phyloP scores from a whole-genome alignment of 306 rosid genomes.

The Lotus japonicus region DNA sequence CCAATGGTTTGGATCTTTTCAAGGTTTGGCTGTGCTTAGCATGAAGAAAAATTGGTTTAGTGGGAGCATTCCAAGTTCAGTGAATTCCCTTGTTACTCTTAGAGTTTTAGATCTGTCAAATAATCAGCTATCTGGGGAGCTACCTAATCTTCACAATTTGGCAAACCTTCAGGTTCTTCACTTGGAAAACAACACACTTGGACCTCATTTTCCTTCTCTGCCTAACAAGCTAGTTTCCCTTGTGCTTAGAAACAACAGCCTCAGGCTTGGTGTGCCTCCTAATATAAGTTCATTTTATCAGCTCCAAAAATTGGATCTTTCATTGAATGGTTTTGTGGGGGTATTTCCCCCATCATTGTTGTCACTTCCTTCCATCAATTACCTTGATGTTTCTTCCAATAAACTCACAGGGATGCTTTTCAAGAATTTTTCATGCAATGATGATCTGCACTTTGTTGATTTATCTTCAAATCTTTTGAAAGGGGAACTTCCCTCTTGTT shows the following conservation, averaged over 20 bases:
- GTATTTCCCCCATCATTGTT: slow-evolving; percentile 56
- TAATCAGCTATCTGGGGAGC: slow-evolving; percentile 57
- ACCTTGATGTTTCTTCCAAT: slow-evolving; percentile 69
- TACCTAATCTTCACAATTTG: slow-evolving; percentile 59
- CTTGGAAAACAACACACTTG: slow-evolving; percentile 59
- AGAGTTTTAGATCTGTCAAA: slow-evolving; percentile 65
- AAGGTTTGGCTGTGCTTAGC: slow-evolving; percentile 63
- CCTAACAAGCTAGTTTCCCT: slow-evolving; percentile 53
- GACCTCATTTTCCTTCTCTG: slow-evolving; percentile 71
- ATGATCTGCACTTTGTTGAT: slow-evolving; percentile 61
- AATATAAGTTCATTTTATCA: slow-evolving; percentile 42
- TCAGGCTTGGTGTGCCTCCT: slow-evolving; percentile 52
- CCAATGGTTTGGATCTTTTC: slow-evolving; percentile 46
- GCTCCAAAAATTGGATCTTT: slow-evolving; percentile 76
- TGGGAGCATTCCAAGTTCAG: slow-evolving; percentile 64
- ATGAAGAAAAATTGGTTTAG: slow-evolving; percentile 49
- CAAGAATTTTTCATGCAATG: slow-evolving; percentile 54
- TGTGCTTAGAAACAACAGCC: slow-evolving; percentile 67
- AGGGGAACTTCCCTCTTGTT: slow-evolving; percentile 70
- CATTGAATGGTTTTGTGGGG: slow-evolving; percentile 70
- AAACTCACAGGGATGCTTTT: slow-evolving; percentile 69
- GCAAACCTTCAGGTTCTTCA: slow-evolving; percentile 70
- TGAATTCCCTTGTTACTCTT: slow-evolving; percentile 37
- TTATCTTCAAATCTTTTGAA: slow-evolving; percentile 75
- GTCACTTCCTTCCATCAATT: slow-evolving; percentile 63